Base-by-base conservation (phyloP, 805 yeast species). In the Millerozyma miso region DNA sequence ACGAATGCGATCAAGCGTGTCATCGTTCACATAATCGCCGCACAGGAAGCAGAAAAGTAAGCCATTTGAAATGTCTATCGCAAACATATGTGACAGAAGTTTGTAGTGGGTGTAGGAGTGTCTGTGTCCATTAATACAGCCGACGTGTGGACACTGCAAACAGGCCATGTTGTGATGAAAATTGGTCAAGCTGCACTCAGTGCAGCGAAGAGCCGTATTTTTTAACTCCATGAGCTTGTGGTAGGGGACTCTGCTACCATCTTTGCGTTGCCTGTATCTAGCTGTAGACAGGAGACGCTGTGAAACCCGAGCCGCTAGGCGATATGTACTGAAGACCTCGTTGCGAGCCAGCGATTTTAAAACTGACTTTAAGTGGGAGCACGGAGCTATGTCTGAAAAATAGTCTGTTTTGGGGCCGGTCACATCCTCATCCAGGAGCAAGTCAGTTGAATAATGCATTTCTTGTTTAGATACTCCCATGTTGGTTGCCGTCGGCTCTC, bases 31-130 rank as follows among this genome's bases (percentile, higher is more conserved):
- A 54, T 83, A 84, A 52, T 83, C 82, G 13, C 77, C 76, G 63
- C 98, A 91, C 58, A 74, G 79, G 61, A 85, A 85, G 60, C 98
- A 91, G 55, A 79, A 83, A 35, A 90, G 61, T 37, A 82, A 72
- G 1, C 90, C 90, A 39, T 79, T 74, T 15, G 69, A 67, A 2
- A 88, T 71, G 59, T 85, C 89, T 32, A 88, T 82, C 35, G 69
- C 70, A 49, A 68, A 67, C 35, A 63, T 48, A 53, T 69, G 73
- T 41, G 59, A 61, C 38, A 57, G 60, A 13, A 53, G 39, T 47
- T 58, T 62, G 44, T 60, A 67, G 50, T 66, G 72, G 16, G 52
- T 42, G 41, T 54, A 50, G 4, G 64, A 66, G 48, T 68, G 73
- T 39, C 52, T 46, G 14, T 63, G 54, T 33, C 65, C 59, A 37